Conservation (phyloP, 345 rosid species). For the Cardamine chenopodiifolia region DNA sequence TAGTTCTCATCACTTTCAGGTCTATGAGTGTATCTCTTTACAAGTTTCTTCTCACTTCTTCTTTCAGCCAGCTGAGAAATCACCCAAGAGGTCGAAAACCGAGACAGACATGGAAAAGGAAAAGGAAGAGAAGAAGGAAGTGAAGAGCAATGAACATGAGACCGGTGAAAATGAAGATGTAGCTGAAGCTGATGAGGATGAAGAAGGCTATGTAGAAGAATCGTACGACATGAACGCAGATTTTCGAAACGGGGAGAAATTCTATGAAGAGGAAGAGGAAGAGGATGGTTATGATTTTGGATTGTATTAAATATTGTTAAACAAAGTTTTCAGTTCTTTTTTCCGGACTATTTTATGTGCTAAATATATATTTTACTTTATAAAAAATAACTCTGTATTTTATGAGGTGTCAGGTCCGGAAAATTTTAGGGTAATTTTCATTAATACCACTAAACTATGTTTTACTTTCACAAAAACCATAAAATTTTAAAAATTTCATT, state of each 20-base stretch:
- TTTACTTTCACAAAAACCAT: no score
- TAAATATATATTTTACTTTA: no score
- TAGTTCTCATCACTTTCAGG: neutral
- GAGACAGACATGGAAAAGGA: slow-evolving; percentile 20
- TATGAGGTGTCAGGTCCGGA: no score
- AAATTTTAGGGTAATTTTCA: no score
- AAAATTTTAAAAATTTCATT: no score
- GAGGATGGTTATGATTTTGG: slow-evolving; percentile 29
- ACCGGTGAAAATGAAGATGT: slow-evolving; percentile 19
- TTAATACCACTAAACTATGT: no score
- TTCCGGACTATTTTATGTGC: neutral
- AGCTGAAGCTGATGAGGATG: slow-evolving; percentile 25
- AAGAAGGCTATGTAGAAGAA: slow-evolving; percentile 22
- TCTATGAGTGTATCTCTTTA: neutral
- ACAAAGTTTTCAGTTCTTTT: neutral
- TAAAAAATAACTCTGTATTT: no score
- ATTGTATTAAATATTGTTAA: slow-evolving; percentile 15
- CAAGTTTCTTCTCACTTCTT: slow-evolving; percentile 19
- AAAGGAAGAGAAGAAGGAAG: slow-evolving; percentile 12
- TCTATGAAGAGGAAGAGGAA: slow-evolving; percentile 26
- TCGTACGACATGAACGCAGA: slow-evolving; percentile 20
- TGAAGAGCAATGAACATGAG: slow-evolving; percentile 11
- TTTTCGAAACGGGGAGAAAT: slow-evolving; percentile 13
- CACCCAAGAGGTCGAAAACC: slow-evolving; percentile 18
- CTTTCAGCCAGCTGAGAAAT: slow-evolving; percentile 31